Evolutionary conservation across 2,329 filamentous ascomycete genomes (phyloP).

Genomic region (Leptographium flavum): DNA sequence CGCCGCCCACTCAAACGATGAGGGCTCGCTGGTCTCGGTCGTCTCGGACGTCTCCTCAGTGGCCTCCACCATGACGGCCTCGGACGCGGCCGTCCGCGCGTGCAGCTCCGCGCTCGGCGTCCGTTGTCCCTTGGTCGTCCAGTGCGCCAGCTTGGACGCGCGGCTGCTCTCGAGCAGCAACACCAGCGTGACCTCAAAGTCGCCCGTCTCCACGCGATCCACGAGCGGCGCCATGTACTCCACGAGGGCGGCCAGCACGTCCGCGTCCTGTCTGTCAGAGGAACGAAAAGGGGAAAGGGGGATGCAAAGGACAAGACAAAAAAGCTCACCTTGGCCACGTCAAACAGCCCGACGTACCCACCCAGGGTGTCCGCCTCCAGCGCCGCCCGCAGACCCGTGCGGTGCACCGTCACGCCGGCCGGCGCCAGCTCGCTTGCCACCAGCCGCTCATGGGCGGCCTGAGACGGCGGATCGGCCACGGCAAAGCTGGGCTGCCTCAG

Average conservation of each 20-base stretch:
- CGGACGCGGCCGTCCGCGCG: constrained; percentile 28
- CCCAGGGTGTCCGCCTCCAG: neutral
- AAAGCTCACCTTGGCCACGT: neutral
- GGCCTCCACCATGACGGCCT: constrained; percentile 27
- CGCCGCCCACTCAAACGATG: constrained; percentile 12
- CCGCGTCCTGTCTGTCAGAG: constrained; percentile 24
- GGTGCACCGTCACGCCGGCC: constrained; percentile 20
- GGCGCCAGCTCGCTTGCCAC: constrained; percentile 25
- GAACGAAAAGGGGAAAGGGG: constrained; percentile 5
- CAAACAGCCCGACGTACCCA: neutral
- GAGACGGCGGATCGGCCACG: constrained; percentile 29
- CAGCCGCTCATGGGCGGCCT: constrained; percentile 26
- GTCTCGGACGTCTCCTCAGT: constrained; percentile 4
- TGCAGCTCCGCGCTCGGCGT: constrained; percentile 14
- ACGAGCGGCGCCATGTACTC: constrained; percentile 29
- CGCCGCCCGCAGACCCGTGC: constrained; percentile 21
- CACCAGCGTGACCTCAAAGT: constrained; percentile 42
- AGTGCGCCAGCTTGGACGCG: constrained; percentile 21
- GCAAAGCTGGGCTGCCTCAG: constrained; percentile 32
- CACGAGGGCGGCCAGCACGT: constrained; percentile 28
- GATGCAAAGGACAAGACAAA: neutral
- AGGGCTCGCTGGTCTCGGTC: constrained; percentile 2
- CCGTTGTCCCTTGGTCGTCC: constrained; percentile 22
- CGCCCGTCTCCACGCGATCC: constrained; percentile 29
- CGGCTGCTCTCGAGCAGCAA: constrained; percentile 35